These are phyloP conservation scores for Auricularia auricula-judae DNA, from an alignment of 768 basidiomycete genomes.

Conservation along the genomic window DNA sequence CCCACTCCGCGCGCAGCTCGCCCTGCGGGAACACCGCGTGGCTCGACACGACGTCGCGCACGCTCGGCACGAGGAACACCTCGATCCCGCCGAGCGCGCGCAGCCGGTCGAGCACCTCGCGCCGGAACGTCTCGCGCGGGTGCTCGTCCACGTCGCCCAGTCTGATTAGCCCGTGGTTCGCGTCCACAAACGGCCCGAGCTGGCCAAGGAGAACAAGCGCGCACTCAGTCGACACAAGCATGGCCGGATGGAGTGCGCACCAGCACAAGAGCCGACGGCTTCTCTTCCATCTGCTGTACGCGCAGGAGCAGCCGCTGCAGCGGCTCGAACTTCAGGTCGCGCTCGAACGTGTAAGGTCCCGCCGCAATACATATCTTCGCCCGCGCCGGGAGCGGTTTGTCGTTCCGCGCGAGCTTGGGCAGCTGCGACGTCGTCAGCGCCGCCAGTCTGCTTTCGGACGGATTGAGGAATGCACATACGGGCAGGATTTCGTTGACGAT, in stretches of 20 bases:
- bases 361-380: constrained; percentile 64
- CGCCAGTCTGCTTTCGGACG: not conserved
- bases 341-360: constrained; percentile 79
- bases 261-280: constrained; percentile 69
- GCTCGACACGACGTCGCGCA: constrained; percentile 66
- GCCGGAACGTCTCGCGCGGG: constrained; percentile 57
- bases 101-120: constrained; percentile 49
- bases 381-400: constrained; percentile 24
- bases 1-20: constrained; percentile 34
- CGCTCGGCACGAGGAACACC: constrained; percentile 71
- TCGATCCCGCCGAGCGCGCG: constrained; percentile 51
- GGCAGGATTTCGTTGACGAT: constrained; percentile 69
- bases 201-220: constrained; percentile 19
- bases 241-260: constrained; percentile 60
- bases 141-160: constrained; percentile 59
- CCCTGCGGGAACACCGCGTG: constrained; percentile 83
- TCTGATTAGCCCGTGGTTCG: constrained; percentile 60
- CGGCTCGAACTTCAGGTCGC: constrained; percentile 64
- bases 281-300: constrained; percentile 36
- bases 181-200: constrained; percentile 89
- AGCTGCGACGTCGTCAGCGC: not conserved
- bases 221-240: constrained; percentile 50
- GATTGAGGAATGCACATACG: constrained; percentile 33
- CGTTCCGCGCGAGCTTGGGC: constrained; percentile 52
- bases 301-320: constrained; percentile 47